Percentiles rank a stretch among this genome's conserved stretches.
These are phyloP conservation scores for Paulownia fortunei DNA, from an alignment of 257 asterid species.

Conservation along the genomic window DNA sequence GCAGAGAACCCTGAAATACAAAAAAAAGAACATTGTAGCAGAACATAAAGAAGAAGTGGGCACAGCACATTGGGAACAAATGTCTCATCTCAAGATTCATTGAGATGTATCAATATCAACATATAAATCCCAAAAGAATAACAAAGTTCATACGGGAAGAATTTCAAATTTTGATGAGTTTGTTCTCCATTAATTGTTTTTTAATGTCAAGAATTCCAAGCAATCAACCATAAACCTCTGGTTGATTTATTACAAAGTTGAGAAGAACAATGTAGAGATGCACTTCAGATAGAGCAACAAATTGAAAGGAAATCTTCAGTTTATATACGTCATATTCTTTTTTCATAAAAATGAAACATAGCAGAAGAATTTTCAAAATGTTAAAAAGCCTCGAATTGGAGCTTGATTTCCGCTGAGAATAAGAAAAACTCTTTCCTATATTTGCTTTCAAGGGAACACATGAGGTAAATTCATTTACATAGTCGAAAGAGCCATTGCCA, in stretches of 20 bases:
- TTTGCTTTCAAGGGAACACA: constrained; percentile 10
- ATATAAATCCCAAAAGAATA: not conserved
- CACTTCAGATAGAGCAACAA: constrained; percentile 13
- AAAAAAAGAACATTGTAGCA: constrained; percentile 27
- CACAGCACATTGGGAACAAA: not conserved
- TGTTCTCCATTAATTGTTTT: not conserved
- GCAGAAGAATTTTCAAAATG: constrained; percentile 11
- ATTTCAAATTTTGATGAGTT: not conserved
- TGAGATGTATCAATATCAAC: not conserved
- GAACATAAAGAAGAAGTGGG: constrained; percentile 14
- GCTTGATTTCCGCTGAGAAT: not conserved
- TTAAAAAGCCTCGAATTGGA: too few species aligned
- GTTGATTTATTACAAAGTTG: constrained; percentile 10
- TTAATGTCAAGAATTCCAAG: not conserved
- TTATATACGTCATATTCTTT: constrained; percentile 3
- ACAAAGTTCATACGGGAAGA: not conserved
- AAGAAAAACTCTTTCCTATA: not conserved
- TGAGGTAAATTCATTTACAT: not conserved
- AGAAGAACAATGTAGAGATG: constrained; percentile 6
- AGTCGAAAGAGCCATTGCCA: constrained; percentile 7
- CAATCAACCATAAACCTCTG: constrained; percentile 7
- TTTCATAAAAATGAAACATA: not conserved
- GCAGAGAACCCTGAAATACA: constrained; percentile 81
- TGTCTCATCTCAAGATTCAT: constrained; percentile 7
- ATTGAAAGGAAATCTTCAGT: not conserved